These are phyloP conservation scores for Blastocystis sp. DNA, from an alignment of 352 stramenopile genomes.

Conservation along the genomic window DNA sequence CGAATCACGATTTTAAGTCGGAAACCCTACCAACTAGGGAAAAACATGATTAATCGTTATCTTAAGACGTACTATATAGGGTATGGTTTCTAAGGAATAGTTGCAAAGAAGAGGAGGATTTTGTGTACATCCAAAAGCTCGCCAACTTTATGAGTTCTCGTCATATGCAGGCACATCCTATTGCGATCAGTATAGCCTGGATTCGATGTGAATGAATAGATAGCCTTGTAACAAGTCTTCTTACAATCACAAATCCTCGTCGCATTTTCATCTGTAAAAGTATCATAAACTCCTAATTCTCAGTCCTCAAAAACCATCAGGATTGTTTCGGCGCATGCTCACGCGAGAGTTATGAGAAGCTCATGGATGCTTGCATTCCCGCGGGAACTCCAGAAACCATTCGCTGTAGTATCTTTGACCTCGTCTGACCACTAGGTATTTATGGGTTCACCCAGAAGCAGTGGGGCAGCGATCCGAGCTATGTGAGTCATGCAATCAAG, in stretches of 20 bases:
- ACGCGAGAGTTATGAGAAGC: neutral
- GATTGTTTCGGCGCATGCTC: neutral
- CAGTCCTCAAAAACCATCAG: neutral
- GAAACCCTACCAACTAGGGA: constrained; percentile 24
- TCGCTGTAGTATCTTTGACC: neutral
- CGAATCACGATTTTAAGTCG: neutral
- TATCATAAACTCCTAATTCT: neutral
- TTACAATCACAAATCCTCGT: neutral
- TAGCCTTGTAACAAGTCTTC: neutral
- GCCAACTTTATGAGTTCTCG: neutral
- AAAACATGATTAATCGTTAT: constrained; percentile 35
- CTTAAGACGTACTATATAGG: neutral
- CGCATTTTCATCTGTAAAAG: neutral
- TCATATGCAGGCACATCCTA: neutral
- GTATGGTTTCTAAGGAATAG: neutral
- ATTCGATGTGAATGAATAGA: neutral
- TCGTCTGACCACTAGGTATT: neutral
- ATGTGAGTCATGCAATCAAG: neutral
- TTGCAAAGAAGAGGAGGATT: constrained; percentile 14
- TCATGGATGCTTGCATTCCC: neutral
- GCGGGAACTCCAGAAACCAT: neutral
- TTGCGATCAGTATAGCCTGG: neutral
- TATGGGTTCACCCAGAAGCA: neutral
- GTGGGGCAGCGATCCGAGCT: neutral
- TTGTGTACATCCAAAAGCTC: constrained; percentile 18